Evolutionary conservation across 176 grass and related monocot species (phyloP).

Genomic region (Ensete ventricosum): DNA sequence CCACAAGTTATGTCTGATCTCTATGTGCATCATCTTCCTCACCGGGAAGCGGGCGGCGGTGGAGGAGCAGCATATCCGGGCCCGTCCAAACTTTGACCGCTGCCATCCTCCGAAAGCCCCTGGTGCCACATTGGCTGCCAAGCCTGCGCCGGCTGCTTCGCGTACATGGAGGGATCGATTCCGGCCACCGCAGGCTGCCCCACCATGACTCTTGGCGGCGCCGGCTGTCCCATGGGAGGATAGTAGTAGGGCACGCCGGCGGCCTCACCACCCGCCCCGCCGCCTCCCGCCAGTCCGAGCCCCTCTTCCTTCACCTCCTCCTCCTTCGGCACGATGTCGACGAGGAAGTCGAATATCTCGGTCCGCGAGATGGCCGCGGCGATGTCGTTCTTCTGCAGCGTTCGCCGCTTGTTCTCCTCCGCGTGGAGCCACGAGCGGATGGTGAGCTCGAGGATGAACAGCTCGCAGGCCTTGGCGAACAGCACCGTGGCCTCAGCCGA

Average conservation of each 20-base stretch:
- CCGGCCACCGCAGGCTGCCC: conserved; percentile 16
- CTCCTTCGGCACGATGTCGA: conserved; percentile 24
- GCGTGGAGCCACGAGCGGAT: conserved; percentile 32
- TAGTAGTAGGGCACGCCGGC: conserved; percentile 26
- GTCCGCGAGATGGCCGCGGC: conserved; percentile 23
- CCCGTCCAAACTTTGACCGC: conserved; percentile 13
- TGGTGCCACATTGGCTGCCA: conserved; percentile 25
- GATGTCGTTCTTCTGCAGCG: conserved; percentile 28
- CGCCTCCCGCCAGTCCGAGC: background rate
- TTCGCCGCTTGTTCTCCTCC: conserved; percentile 32
- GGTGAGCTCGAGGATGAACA: conserved; percentile 33
- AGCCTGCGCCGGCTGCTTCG: conserved; percentile 14
- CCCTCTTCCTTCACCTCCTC: conserved; percentile 16
- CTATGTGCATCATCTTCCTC: background rate
- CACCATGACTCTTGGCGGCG: conserved; percentile 10
- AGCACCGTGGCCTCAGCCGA: conserved; percentile 26
- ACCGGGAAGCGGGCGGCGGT: background rate
- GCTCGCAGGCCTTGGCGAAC: conserved; percentile 30
- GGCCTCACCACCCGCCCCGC: background rate
- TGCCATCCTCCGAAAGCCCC: background rate
- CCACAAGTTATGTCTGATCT: background rate
- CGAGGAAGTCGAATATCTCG: conserved; percentile 29
- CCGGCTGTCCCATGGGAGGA: conserved; percentile 9
- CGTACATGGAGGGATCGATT: conserved; percentile 14
- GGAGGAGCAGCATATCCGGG: background rate